These are phyloP conservation scores for Phellopilus nigrolimitatus DNA, from an alignment of 1,284 basidiomycete genomes.

Conservation along the genomic window DNA sequence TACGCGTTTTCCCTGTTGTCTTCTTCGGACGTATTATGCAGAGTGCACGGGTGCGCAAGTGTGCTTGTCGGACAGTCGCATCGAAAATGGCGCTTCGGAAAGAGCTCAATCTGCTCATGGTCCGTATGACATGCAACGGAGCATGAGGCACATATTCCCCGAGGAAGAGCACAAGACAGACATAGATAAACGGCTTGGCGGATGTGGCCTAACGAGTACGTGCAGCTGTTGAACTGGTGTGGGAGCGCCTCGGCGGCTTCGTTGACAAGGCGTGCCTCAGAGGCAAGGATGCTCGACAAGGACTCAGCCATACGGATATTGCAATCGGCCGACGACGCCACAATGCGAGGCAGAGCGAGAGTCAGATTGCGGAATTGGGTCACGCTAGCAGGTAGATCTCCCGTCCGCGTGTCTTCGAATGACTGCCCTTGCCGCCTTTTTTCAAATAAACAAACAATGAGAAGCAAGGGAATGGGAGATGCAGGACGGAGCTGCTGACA, in stretches of 20 bases:
- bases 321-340: no score
- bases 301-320: constrained; percentile 13
- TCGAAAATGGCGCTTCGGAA: constrained; percentile 73
- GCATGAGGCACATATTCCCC: constrained; percentile 71
- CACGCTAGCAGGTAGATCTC: no score
- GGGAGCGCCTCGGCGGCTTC: constrained; percentile 27
- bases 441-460: no score
- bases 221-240: constrained; percentile 26
- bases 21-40: constrained; percentile 49
- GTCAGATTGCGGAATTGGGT: not conserved
- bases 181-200: constrained; percentile 75
- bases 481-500: no score
- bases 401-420: no score
- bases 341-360: not conserved
- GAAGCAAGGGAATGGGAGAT: no score
- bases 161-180: constrained; percentile 54
- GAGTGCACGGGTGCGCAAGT: constrained; percentile 53
- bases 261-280: constrained; percentile 21
- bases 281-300: constrained; percentile 11
- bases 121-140: constrained; percentile 77
- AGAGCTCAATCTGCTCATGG: constrained; percentile 78
- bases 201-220: constrained; percentile 26
- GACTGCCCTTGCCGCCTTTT: no score
- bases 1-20: constrained; percentile 58
- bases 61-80: constrained; percentile 74